Evolutionary conservation across 805 yeast species (phyloP), one percentile per base, ranked within the genome.

Genomic region (Cyberlindnera maritima): DNA sequence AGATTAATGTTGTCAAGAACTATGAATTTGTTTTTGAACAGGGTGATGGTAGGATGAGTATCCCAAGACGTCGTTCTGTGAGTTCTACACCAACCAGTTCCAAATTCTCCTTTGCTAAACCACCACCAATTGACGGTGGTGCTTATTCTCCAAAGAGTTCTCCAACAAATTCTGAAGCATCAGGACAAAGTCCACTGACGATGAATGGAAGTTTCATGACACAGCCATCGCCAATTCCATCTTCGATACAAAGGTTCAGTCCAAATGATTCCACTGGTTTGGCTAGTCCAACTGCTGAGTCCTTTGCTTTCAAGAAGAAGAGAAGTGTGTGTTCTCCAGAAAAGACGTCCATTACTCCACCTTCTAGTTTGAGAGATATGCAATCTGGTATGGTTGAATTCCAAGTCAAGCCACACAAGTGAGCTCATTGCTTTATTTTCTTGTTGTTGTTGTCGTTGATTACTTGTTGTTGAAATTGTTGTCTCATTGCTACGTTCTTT

Each of bases 1-100:
- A 55, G 33, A 21, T 47, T 14, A 47, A 52, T 11, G 43, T 50
- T 7, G 34, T 50, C 13, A 57, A 53, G 41, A 58, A 49, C 39
- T 60, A 47, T 29, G 63, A 60, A 39, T 60, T 60, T 50, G 59
- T 60, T 17, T 52, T 41, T 39, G 64, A 60, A 32, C 48, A 49
- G 26, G 58, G 58, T 33, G 49, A 33, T 38, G 48, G 47, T 18
- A 52, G 49, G 15, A 5, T 38, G 14, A 37, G 53, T 2, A 52
- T 51, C 1, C 55, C 58, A 23, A 55, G 59, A 46, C 55, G 57
- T 41, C 38, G 40, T 20, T 50, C 59, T 9, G 28, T 47, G 4
- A 39, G 49, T 7, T 46, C 56, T 20, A 54, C 61, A 0, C 59
- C 62, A 32, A 53, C 53, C 1, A 41, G 54, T 18, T 17, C 53